phyloP scores from a whole-genome alignment of 164 flowering plant genomes.

The Vitis rotundifolia region DNA sequence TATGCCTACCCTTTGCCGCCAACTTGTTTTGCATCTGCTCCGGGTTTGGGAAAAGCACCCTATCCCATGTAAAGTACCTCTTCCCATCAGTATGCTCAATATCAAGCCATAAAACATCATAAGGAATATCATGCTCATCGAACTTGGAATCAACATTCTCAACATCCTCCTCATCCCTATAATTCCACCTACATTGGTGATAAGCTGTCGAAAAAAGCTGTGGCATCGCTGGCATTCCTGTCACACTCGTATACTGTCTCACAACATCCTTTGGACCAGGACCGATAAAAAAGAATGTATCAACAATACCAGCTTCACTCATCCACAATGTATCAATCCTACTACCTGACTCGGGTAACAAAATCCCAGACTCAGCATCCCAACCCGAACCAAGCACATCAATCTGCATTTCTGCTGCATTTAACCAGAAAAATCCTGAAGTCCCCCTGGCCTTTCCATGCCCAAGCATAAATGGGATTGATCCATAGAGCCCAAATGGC shows the following conservation, averaged over 20 bases:
- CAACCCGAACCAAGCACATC: conserved; percentile 85
- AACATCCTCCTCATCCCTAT: conserved; percentile 97
- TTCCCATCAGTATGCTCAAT: conserved; percentile 97
- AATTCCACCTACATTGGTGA: conserved; percentile 98
- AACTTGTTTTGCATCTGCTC: conserved; percentile 90
- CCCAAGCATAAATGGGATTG: conserved; percentile 87
- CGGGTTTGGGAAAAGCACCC: conserved; percentile 71
- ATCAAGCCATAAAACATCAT: conserved; percentile 98
- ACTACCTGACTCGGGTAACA: conserved; percentile 48
- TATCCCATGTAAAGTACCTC: conserved; percentile 96
- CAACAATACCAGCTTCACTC: conserved; percentile 97
- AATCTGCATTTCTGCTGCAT: conserved; percentile 99
- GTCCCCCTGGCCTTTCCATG: conserved; percentile 73
- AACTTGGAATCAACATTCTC: conserved; percentile 80
- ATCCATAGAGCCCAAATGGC: conserved; percentile 94
- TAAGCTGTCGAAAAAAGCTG: conserved; percentile 82
- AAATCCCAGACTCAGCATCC: conserved; percentile 62
- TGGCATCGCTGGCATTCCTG: conserved; percentile 85
- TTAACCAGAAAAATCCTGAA: conserved; percentile 95
- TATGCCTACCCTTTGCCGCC: conserved; percentile 85
- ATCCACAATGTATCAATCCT: conserved; percentile 94
- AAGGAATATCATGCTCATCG: conserved; percentile 93
- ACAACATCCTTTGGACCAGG: conserved; percentile 93
- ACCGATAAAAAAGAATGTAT: conserved; percentile 90
- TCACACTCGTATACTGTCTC: conserved; percentile 72